phyloP scores from a whole-genome alignment of 179 eudicot genomes.

The Drosera spatulata region DNA sequence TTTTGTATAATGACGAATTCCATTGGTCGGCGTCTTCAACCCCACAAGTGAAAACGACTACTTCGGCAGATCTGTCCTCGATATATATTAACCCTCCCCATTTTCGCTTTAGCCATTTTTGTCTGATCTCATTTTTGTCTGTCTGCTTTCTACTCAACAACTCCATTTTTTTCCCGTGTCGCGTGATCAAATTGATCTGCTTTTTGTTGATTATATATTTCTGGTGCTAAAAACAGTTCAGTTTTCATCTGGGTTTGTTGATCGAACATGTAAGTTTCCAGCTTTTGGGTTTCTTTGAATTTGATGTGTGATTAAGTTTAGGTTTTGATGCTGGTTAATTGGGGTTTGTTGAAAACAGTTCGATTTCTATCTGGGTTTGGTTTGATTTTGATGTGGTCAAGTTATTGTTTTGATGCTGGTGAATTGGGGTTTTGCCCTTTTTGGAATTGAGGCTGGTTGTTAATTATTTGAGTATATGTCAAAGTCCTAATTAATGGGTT shows the following conservation, averaged over 20 bases:
- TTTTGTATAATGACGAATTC: no score
- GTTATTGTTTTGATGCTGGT: no score
- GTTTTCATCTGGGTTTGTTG: constrained; percentile 12
- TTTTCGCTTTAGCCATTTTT: background rate
- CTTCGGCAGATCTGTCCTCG: constrained; percentile 24
- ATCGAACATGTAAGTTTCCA: constrained; percentile 18
- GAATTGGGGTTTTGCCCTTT: no score
- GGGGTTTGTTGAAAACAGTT: background rate
- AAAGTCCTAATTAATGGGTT: background rate
- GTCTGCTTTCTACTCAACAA: background rate
- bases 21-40: constrained; percentile 10
- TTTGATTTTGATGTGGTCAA: no score
- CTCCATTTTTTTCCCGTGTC: background rate
- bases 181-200: background rate
- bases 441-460: no score
- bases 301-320: no score
- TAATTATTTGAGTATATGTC: background rate
- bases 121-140: background rate
- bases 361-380: no score
- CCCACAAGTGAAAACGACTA: constrained; percentile 14
- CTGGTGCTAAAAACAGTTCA: background rate
- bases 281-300: background rate
- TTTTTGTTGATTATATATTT: background rate
- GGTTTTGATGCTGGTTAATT: background rate
- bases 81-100: background rate